Evolutionary conservation across 805 yeast genomes (phyloP).

Genomic region (Kluyveromyces wickerhamii): DNA sequence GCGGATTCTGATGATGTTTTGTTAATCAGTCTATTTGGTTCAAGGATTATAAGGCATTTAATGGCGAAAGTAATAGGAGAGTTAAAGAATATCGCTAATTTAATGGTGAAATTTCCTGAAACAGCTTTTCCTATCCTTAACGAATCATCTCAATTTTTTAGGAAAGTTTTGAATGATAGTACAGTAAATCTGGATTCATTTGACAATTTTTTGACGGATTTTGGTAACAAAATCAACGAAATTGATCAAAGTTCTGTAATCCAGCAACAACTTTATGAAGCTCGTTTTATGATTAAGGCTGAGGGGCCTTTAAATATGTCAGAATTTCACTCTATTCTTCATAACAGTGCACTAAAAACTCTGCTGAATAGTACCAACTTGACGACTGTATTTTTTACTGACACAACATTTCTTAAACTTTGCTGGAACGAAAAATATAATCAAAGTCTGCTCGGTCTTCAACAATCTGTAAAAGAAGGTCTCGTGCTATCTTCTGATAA

Average conservation of each 20-base stretch:
- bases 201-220: conserved; percentile 54
- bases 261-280: conserved; percentile 16
- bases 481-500: conserved; percentile 52
- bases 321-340: conserved; percentile 22
- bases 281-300: conserved; percentile 52
- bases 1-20: conserved; percentile 31
- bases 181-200: conserved; percentile 50
- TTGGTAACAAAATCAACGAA: conserved; percentile 33
- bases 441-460: conserved; percentile 31
- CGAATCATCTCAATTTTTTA: conserved; percentile 27
- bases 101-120: conserved; percentile 48
- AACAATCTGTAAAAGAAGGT: conserved; percentile 26
- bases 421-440: conserved; percentile 26
- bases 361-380: conserved; percentile 25
- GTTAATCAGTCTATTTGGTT: conserved; percentile 50
- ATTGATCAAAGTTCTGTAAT: conserved; percentile 19
- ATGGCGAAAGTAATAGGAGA: conserved; percentile 60
- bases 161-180: conserved; percentile 31
- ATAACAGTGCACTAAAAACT: conserved; percentile 22
- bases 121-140: conserved; percentile 35
- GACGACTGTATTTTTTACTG: conserved; percentile 25
- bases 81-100: conserved; percentile 50
- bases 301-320: conserved; percentile 40
- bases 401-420: conserved; percentile 26
- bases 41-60: conserved; percentile 64